Evolutionary conservation across 257 asterid genomes (phyloP), one percentile per base, ranked within the genome.

Genomic region (Solanum ossicruentum): DNA sequence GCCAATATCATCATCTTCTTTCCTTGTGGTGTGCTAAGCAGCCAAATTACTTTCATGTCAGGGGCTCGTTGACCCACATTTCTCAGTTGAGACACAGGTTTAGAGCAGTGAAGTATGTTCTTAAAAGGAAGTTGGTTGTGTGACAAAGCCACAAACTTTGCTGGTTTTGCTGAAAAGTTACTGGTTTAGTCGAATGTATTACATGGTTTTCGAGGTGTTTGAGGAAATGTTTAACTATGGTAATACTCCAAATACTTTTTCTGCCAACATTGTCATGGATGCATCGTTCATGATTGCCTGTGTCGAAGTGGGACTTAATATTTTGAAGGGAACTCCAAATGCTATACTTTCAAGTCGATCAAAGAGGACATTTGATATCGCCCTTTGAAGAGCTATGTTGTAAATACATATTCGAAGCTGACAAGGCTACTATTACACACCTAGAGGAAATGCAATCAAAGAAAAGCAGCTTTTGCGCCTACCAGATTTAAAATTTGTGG

Each of bases 1-100:
- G 41, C 41, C 41, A 36, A 36, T 5, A 36, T 36, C 41, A 36
- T 36, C 41, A 36, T 4, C 3, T 13, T 88, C 84, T 67, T 89
- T 86, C 92, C 88, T 79, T 92, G 67, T 92, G 97, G 95, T 91
- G 93, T 87, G 96, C 96, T 8, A 90, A 91, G 57, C 95, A 91
- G 73, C 94, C 90, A 43, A 83, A 93, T 85, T 94, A 90, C 87
- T 94, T 93, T 75, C 97, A 94, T 66, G 94, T 91, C 41, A 90
- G 87, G 51, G 88, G 78, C 81, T 80, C 95, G 54, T 92, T 92
- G 82, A 88, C 57, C n/a, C 88, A 91, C 85, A 92, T 93, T 60
- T 89, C 93, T 73, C 87, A 91, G 67, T 89, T 94, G 66, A 92
- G 89, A 65, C 89, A 82, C 7, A 88, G 23, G 84, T 89, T 85